Evolutionary conservation across 495 filamentous ascomycete species (phyloP), one percentile per base, ranked within the genome.

Genomic region (Podospora pseudocomata): DNA sequence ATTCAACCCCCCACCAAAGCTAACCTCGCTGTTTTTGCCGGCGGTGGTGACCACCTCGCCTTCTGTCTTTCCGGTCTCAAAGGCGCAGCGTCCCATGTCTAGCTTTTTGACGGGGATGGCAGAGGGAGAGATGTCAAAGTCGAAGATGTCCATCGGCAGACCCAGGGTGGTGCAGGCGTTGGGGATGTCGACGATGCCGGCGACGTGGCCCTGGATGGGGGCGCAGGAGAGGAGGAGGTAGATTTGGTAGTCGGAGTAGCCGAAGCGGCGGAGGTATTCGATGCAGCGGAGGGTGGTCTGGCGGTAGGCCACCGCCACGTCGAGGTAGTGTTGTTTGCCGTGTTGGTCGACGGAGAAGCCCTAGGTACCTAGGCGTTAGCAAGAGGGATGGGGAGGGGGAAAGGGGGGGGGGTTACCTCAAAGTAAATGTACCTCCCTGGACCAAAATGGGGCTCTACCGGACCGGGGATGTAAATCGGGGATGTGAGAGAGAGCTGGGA

Each of bases 101-200:
- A 82, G 72, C 80, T 84, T 86, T 75, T 87, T 83, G 39, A 11
- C 39, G 9, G 39, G 39, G 15, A 49, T 49, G 39, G 39, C 39
- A 0, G 55, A 58, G 55, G 93, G 92, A 64, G 88, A 86, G 69
- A 97, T 93, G 77, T 97, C 93, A 76, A 98, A 96, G 75, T 95
- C 92, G 72, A 97, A 97, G 64, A 98, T 97, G 81, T 98, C 94
- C 83, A 96, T 93, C 15, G 94, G 94, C 54, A 98, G 77, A 0
- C 93, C 92, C 65, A 97, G 80, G 3, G 94, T 97, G 30, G 93
- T 96, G 76, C 94, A 97, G 0, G 93, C 92, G 76, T 87, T 87
- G 13, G 86, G 83, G 59, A 96, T 91, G 78, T 97, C 94, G 39
- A 97, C 94, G 67, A 97, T 87, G 0, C 94, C 94, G n/a, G 92